These are phyloP conservation scores for Sarocladium oryzae DNA, from an alignment of 2,329 filamentous ascomycete species.

Conservation along the genomic window DNA sequence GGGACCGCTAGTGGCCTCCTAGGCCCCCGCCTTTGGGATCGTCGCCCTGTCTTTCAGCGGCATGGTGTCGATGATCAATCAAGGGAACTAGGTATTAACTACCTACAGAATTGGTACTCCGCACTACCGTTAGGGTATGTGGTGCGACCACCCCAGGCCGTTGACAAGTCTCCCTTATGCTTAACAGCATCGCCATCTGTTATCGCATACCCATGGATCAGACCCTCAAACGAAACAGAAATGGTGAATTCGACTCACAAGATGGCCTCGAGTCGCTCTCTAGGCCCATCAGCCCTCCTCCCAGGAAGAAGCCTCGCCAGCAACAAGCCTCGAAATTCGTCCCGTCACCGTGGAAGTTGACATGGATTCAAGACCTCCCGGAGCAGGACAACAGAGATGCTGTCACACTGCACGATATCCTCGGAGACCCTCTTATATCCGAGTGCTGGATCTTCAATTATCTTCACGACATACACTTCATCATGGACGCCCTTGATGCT, in stretches of 20 bases:
- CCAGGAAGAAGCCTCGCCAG: conserved; percentile 20
- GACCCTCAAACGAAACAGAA: conserved; percentile 24
- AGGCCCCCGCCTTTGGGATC: too few relatives aligned
- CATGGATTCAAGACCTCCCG: conserved; percentile 59
- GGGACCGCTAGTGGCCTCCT: too few relatives aligned
- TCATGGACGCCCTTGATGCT: conserved; percentile 47
- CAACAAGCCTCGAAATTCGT: conserved; percentile 11
- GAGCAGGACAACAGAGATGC: conserved; percentile 56
- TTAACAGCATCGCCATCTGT: neutral
- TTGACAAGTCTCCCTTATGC: neutral
- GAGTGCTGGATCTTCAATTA: conserved; percentile 69
- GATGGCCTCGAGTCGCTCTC: conserved; percentile 23
- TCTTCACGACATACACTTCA: conserved; percentile 52
- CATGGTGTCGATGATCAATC: too few relatives aligned
- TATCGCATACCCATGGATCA: conserved; percentile 21
- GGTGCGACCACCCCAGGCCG: too few relatives aligned
- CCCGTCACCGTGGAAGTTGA: conserved; percentile 66
- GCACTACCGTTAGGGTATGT: too few relatives aligned
- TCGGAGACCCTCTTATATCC: conserved; percentile 67
- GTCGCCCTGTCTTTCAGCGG: too few relatives aligned
- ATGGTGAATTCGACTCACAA: conserved; percentile 11
- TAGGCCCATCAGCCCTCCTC: conserved; percentile 41
- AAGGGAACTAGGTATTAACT: too few relatives aligned
- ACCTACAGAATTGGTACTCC: too few relatives aligned
- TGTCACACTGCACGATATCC: conserved; percentile 57